These are phyloP conservation scores for Echinochloa phyllopogon DNA, from an alignment of 176 grass and related monocot species.

Conservation along the genomic window DNA sequence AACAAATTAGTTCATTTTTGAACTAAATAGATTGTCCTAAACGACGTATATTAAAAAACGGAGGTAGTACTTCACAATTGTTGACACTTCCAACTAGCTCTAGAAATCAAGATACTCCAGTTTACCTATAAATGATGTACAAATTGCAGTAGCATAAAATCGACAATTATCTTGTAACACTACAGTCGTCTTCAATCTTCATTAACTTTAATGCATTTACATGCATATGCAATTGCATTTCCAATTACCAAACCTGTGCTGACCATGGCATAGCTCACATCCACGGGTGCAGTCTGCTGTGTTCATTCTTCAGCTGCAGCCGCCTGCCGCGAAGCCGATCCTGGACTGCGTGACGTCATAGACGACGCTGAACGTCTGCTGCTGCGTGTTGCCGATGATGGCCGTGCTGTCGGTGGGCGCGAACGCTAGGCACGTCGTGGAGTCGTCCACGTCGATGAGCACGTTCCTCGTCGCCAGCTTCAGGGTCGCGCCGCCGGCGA, in stretches of 20 bases:
- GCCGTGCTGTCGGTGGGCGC: constrained; percentile 47
- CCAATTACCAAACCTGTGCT: neutral
- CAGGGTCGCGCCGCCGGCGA: constrained; percentile 60
- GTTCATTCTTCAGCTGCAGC: constrained; percentile 60
- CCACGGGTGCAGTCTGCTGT: neutral
- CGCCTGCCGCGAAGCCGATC: constrained; percentile 74
- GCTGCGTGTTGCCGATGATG: constrained; percentile 90
- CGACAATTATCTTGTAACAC: neutral
- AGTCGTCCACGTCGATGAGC: constrained; percentile 64
- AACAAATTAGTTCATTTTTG: too few species aligned
- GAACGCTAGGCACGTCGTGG: constrained; percentile 83
- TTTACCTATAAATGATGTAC: constrained; percentile 14
- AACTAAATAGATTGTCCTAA: too few species aligned
- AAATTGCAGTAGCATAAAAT: neutral
- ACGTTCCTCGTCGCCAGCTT: constrained; percentile 55
- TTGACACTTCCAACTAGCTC: neutral
- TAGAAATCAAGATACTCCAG: neutral
- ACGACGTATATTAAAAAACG: too few species aligned
- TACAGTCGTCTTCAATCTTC: neutral
- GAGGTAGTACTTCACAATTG: too few species aligned
- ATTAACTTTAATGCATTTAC: neutral
- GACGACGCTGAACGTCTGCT: constrained; percentile 75
- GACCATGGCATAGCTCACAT: neutral
- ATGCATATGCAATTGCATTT: constrained; percentile 20
- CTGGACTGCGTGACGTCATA: constrained; percentile 68